Percentiles rank a stretch among this genome's conserved stretches.
Evolutionary conservation across 306 rosid species (phyloP).

Genomic region (Glycyrrhiza uralensis): DNA sequence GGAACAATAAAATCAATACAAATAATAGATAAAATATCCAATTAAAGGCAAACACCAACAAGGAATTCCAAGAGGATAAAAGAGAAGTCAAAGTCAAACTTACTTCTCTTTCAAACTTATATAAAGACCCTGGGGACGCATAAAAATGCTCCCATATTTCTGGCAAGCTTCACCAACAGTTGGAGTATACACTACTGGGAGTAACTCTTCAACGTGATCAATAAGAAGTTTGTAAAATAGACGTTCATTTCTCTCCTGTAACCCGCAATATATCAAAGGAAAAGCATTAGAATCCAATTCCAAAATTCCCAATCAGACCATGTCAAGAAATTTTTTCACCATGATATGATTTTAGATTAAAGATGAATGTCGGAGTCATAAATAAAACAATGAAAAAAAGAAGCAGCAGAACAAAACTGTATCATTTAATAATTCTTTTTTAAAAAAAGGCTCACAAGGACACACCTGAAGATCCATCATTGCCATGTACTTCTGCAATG

Average conservation of each 20-base stretch:
- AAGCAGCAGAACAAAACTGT: background rate
- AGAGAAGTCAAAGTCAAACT: conserved; percentile 22
- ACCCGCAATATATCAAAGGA: conserved; percentile 1
- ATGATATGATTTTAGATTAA: background rate
- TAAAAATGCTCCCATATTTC: conserved; percentile 86
- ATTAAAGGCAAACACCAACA: conserved; percentile 15
- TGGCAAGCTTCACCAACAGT: conserved; percentile 99
- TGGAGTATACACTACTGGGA: conserved; percentile 93
- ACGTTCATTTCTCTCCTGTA: conserved; percentile 86
- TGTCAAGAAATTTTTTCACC: background rate
- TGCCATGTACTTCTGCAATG: conserved; percentile 87
- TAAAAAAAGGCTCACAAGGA: background rate
- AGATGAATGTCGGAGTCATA: background rate
- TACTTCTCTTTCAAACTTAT: conserved; percentile 96
- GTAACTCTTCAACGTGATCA: conserved; percentile 92
- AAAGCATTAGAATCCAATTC: conserved; percentile 13
- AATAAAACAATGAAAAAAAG: background rate
- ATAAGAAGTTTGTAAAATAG: conserved; percentile 88
- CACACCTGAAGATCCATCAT: conserved; percentile 99
- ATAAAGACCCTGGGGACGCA: conserved; percentile 93
- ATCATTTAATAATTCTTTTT: background rate
- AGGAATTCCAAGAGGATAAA: background rate
- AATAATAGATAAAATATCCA: background rate
- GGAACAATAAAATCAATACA: conserved; percentile 13
- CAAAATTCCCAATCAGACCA: background rate